Evolutionary conservation across 2,329 filamentous ascomycete genomes (phyloP).

Genomic region (Bipolaris bicolor): DNA sequence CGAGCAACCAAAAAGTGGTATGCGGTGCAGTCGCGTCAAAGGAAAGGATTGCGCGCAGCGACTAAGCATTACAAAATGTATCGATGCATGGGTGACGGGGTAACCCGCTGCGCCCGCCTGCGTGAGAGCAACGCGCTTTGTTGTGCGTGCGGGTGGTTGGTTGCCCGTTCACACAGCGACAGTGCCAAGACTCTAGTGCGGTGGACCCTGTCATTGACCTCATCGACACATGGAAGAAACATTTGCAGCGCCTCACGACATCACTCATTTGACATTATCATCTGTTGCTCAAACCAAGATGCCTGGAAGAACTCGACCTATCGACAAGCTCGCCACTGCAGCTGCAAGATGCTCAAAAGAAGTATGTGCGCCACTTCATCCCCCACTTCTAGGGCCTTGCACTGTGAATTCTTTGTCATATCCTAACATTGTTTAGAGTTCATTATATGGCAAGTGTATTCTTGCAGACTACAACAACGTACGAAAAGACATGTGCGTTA

Average conservation of each 20-base stretch:
- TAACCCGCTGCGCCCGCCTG: slow-evolving; percentile 14
- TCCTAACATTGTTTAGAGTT: slow-evolving; percentile 62
- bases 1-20: slow-evolving; percentile 11
- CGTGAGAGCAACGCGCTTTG: slow-evolving; percentile 36
- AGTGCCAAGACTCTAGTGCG: slow-evolving; percentile 27
- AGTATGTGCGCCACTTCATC: slow-evolving; percentile 51
- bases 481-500: slow-evolving; percentile 86
- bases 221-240: slow-evolving; percentile 8
- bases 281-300: slow-evolving; percentile 21
- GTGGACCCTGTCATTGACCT: slow-evolving; percentile 16
- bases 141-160: slow-evolving; percentile 32
- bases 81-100: slow-evolving; percentile 21
- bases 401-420: not conserved
- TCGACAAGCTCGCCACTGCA: slow-evolving; percentile 72
- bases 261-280: too few relatives aligned
- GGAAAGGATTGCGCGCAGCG: slow-evolving; percentile 7
- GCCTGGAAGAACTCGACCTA: slow-evolving; percentile 61
- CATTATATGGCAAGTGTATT: slow-evolving; percentile 89
- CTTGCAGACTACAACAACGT: slow-evolving; percentile 88
- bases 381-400: not conserved
- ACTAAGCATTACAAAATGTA: slow-evolving; percentile 36
- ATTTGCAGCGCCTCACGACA: too few relatives aligned
- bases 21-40: slow-evolving; percentile 9
- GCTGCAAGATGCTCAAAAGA: slow-evolving; percentile 70
- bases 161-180: slow-evolving; percentile 21